Evolutionary conservation across 495 filamentous ascomycete species (phyloP), one percentile per base, ranked within the genome.

Genomic region (Viridothelium virens): DNA sequence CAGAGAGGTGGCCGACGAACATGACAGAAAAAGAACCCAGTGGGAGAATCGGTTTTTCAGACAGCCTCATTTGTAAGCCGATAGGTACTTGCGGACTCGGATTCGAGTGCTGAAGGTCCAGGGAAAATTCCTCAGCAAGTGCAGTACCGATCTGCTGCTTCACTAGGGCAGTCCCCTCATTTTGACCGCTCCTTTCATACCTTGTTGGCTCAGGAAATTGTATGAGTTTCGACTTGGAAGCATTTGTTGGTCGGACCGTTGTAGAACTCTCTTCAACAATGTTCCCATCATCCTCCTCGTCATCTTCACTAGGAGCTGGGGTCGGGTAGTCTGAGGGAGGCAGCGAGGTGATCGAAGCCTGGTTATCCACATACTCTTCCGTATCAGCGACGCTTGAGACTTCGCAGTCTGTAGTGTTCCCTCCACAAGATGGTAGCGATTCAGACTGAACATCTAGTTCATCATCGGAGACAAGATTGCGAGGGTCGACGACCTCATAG

Each of bases 341-440:
- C 31, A 59, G 53, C 25, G 53, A 59, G 53, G 53, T 14, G 7
- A 59, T 31, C 3, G 53, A 59, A 36, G 50, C 50, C 16, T 36
- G 56, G 37, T 18, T 38, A 38, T 62, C 64, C 11, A 25, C 33
- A 37, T 31, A 38, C 18, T 59, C 64, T 56, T 65, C 63, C 6
- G 69, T 63, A 41, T 70, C 68, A 36, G 65, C 66, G 16, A 67
- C 25, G 44, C 62, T 67, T 2, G 67, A 69, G 37, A 69, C 62
- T 31, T 74, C 70, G 46, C 53, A 59, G 31, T 74, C 72, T n/a
- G 72, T 70, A n/a, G 70, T 74, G 31, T 71, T 63, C 11, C 61
- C 69, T 25, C 71, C 71, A n/a, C 64, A 68, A 6, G 70, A 71
- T 2, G 70, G 70, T 11, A 74, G 53, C 10, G 72, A 74, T 63